Evolutionary conservation across 2,329 filamentous ascomycete species (phyloP).

Genomic region (Fusarium secorum): DNA sequence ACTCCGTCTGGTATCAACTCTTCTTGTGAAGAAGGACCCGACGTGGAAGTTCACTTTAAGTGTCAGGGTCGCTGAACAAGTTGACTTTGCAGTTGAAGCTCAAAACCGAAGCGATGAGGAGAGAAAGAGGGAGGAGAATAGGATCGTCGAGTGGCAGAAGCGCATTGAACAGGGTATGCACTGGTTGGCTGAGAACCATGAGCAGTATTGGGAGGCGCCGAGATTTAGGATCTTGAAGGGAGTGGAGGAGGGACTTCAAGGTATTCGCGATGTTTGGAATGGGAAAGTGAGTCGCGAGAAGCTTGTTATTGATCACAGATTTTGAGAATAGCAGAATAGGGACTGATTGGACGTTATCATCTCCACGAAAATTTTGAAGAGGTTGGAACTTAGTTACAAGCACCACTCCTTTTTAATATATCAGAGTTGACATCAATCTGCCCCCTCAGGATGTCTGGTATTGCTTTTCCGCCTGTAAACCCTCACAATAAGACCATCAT

Average conservation of each 20-base stretch:
- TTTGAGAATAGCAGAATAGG: neutral
- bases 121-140: neutral
- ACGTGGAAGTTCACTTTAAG: neutral
- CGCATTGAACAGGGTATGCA: neutral
- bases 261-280: conserved; percentile 1
- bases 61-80: neutral
- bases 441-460: fast-evolving
- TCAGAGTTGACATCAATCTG: neutral
- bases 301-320: neutral
- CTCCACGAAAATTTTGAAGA: fast-evolving
- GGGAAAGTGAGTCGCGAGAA: conserved; percentile 4
- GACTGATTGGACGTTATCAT: fast-evolving
- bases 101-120: neutral
- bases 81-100: neutral
- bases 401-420: neutral
- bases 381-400: fast-evolving
- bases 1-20: neutral
- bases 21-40: neutral
- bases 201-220: neutral
- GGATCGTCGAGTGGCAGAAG: neutral
- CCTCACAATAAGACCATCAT: neutral
- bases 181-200: conserved; percentile 1
- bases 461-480: no score
- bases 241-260: conserved; percentile 3
- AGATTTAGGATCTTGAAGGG: neutral